A percentile compares a stretch with the other conserved stretches of the same genome.
Conservation (phyloP, 352 stramenopile species). For the Globisporangium spiculum region DNA sequence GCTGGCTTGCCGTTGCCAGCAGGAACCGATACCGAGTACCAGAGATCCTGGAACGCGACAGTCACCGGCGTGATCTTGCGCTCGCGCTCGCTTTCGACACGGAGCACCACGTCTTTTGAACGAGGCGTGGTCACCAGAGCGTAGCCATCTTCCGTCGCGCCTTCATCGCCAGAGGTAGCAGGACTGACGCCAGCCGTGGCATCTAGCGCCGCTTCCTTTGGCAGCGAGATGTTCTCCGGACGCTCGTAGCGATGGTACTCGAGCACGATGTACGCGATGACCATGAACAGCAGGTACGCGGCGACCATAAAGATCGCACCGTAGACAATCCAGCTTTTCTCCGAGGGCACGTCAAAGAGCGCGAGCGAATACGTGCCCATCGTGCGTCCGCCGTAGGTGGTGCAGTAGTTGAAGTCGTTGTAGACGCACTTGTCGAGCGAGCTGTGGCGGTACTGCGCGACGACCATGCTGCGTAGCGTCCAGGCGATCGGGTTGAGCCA, state of each 20-base stretch:
- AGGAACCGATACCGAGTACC: conserved; percentile 49
- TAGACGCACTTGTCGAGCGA: conserved; percentile 38
- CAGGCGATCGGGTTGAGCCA: conserved; percentile 69
- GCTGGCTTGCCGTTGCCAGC: conserved; percentile 29
- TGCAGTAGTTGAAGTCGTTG: conserved; percentile 41
- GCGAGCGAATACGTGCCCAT: conserved; percentile 52
- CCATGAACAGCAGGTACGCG: conserved; percentile 56
- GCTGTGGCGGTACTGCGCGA: conserved; percentile 45
- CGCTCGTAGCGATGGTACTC: conserved; percentile 65
- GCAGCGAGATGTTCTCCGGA: conserved; percentile 40
- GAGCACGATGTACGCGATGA: conserved; percentile 42
- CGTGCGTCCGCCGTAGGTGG: conserved; percentile 26
- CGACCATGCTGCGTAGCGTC: conserved; percentile 38
- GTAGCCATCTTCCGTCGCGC: conserved; percentile 20
- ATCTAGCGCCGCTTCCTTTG: conserved; percentile 19
- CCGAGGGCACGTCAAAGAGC: conserved; percentile 41
- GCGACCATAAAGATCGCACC: conserved; percentile 45
- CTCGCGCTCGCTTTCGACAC: conserved; percentile 21
- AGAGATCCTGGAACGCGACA: conserved; percentile 55
- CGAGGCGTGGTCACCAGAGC: conserved; percentile 26
- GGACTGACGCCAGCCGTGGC: not conserved
- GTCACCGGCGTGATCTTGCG: conserved; percentile 38
- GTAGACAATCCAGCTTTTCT: conserved; percentile 42
- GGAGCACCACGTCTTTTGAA: conserved; percentile 24
- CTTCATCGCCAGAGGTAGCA: conserved; percentile 7